Conservation (phyloP, 805 yeast genomes). For the Suhomyces faveliae region DNA sequence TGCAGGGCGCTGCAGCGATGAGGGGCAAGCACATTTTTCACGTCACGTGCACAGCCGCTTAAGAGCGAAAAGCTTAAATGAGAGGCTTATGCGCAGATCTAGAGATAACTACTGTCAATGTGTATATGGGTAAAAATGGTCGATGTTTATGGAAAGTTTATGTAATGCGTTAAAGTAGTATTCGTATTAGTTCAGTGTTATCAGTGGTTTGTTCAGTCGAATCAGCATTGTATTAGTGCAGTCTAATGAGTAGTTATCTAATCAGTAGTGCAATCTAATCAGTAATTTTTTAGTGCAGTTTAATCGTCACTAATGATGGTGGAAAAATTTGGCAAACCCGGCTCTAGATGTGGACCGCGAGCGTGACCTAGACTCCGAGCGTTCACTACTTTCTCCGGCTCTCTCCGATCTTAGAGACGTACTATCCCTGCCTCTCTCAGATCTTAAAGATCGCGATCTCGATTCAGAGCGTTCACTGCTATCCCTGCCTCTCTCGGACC, state of each 20-base stretch:
- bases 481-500: conserved; percentile 12
- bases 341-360: conserved; percentile 16
- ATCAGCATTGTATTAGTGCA: no score
- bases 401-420: conserved; percentile 13
- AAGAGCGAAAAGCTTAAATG: background rate
- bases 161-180: no score
- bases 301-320: conserved; percentile 6
- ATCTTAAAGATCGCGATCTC: background rate
- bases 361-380: conserved; percentile 1
- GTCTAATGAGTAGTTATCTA: no score
- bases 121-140: no score
- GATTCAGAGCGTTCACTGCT: background rate
- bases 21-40: background rate
- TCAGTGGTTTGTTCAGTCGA: no score
- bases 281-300: no score
- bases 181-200: no score
- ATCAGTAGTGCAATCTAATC: no score
- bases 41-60: background rate
- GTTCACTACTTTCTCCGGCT: conserved; percentile 6
- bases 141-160: no score
- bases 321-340: conserved; percentile 18
- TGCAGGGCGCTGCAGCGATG: background rate
- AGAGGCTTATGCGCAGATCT: no score
- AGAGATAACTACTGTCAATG: background rate
- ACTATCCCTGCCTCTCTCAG: conserved; percentile 12